Evolutionary conservation across 306 rosid species (phyloP).

Genomic region (Luffa aegyptiaca): DNA sequence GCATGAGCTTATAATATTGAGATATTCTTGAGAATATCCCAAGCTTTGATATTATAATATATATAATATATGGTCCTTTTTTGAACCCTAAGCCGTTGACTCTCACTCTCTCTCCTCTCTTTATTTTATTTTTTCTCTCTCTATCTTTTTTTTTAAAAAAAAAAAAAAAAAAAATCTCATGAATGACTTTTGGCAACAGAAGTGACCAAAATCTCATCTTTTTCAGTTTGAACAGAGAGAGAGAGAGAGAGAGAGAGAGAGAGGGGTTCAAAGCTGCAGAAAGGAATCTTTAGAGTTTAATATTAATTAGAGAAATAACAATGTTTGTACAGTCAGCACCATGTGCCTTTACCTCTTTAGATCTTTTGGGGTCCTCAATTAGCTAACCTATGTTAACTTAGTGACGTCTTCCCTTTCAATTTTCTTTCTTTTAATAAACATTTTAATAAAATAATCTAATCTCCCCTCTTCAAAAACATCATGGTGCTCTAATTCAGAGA

Average conservation of each 20-base stretch:
- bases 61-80: neutral
- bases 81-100: constrained; percentile 4
- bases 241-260: neutral
- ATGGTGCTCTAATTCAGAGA: neutral
- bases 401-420: neutral
- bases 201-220: neutral
- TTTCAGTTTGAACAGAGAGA: neutral
- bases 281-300: neutral
- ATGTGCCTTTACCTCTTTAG: neutral
- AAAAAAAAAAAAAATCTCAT: neutral
- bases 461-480: too few species aligned
- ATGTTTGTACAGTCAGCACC: constrained; percentile 7
- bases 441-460: neutral
- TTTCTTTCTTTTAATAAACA: neutral
- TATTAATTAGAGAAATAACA: neutral
- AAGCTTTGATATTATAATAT: neutral
- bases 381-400: neutral
- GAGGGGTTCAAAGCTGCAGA: neutral
- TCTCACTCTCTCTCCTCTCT: neutral
- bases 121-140: too few species aligned
- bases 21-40: constrained; percentile 6
- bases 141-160: too few species aligned
- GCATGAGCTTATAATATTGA: neutral
- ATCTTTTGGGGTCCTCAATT: neutral
- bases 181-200: neutral